These are phyloP conservation scores for Claviceps purpurea DNA, from an alignment of 2,329 filamentous ascomycete genomes.

Conservation along the genomic window DNA sequence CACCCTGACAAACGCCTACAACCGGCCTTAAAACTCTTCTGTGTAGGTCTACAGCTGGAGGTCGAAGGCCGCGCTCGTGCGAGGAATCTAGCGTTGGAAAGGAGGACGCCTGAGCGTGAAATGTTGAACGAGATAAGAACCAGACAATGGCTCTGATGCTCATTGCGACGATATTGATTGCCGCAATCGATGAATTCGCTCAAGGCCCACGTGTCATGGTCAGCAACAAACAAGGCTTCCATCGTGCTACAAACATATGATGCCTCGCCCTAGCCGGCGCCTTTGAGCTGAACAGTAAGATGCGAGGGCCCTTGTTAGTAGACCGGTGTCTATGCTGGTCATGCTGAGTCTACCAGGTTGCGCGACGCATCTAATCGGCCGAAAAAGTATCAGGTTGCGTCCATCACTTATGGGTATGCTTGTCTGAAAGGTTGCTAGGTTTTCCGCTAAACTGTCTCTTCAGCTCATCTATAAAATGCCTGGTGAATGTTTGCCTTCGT, in stretches of 20 bases:
- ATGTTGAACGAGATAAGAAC: neutral
- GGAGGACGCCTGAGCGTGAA: neutral
- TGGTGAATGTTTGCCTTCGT: conserved; percentile 23
- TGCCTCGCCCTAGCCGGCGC: neutral
- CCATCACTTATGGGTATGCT: conserved; percentile 14
- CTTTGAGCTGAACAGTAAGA: neutral
- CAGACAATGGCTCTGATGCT: neutral
- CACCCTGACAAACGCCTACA: too few species aligned
- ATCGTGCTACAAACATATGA: neutral
- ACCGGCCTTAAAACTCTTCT: neutral
- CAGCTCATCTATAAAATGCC: conserved; percentile 37
- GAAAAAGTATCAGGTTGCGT: neutral
- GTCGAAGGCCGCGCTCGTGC: too few species aligned
- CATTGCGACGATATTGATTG: neutral
- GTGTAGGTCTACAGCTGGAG: neutral
- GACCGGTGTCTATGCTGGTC: neutral
- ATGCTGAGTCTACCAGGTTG: neutral
- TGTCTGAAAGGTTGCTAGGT: conserved; percentile 24
- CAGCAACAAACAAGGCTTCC: neutral
- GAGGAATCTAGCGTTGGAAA: neutral
- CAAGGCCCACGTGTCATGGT: neutral
- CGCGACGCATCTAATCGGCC: neutral
- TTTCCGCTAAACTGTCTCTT: conserved; percentile 35
- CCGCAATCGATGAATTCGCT: neutral
- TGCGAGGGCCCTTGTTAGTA: neutral